Base-by-base conservation (phyloP, 176 grass and related monocot genomes). In the Cocos nucifera region DNA sequence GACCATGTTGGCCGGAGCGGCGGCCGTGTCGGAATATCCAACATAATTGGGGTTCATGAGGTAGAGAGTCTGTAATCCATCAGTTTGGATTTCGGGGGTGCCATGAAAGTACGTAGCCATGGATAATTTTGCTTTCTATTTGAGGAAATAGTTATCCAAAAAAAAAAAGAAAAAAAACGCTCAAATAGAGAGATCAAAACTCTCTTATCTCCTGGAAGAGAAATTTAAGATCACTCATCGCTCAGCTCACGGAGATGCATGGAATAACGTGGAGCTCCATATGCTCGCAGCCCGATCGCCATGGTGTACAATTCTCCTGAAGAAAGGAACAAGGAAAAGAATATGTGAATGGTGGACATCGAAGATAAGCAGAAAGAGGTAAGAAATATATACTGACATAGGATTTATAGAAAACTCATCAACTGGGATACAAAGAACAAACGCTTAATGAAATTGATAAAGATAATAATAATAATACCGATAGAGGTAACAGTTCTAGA, bases 31-130 rank as follows among this genome's bases (percentile, higher is more conserved):
- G 12, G 56, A 2, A 73, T 83, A 93, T 53, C 84, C 77, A 5
- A 63, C 74, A 54, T 86, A 98, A 73, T 73, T 73, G 16, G 93
- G 94, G 67, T 98, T 98, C 94, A 98, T 93, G 22, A 98, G 84
- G 73, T 98, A 98, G 19, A 98, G 82, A 15, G 94, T 98, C 60
- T 93, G 94, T 17, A 98, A 79, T 21, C 85, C 80, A 25, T 69
- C 69, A 44, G 35, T 0, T 63, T 98, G 93, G 69, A 98, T 89
- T 27, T 98, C 93, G 19, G 79, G 80, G 67, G 65, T 79, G 51
- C 79, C 74, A 23, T 87, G 84, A 79, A 81, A 98, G 61, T 93
- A 98, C 12, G 85, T 57, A 25, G 94, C 94, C 94, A 98, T 98
- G 30, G 21, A 25, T 20, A 56, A 21, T 44, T 12, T 14, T 44